These are phyloP conservation scores for Penicillium sp. DNA, from an alignment of 2,329 filamentous ascomycete species.

Conservation along the genomic window DNA sequence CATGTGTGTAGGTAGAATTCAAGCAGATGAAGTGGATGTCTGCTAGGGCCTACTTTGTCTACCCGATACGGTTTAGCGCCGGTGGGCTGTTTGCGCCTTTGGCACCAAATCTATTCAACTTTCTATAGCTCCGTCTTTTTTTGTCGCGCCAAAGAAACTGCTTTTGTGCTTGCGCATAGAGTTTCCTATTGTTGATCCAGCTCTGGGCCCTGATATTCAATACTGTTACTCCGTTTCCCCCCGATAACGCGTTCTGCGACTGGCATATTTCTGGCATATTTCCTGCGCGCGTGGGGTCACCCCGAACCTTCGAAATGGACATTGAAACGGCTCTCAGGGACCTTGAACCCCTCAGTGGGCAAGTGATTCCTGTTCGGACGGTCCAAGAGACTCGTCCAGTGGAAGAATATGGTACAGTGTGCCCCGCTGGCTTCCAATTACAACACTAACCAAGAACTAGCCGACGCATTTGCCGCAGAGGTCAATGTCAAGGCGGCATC, in stretches of 20 bases:
- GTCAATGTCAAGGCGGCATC: slow-evolving; percentile 48
- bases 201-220: too few relatives aligned
- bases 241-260: too few relatives aligned
- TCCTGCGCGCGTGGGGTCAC: background rate
- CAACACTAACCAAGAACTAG: slow-evolving; percentile 30
- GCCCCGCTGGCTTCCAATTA: background rate
- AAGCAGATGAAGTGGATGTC: too few relatives aligned
- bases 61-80: background rate
- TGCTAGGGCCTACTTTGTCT: too few relatives aligned
- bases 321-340: slow-evolving; percentile 23
- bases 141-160: background rate
- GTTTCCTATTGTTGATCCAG: background rate
- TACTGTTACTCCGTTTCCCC: too few relatives aligned
- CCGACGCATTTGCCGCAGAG: slow-evolving; percentile 46
- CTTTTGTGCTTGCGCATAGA: background rate
- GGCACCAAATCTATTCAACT: background rate
- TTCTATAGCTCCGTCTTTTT: slow-evolving; percentile 9
- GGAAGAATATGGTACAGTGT: slow-evolving; percentile 43
- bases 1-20: background rate
- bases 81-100: slow-evolving; percentile 6
- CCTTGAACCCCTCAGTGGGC: slow-evolving; percentile 34
- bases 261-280: too few relatives aligned
- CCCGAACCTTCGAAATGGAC: slow-evolving; percentile 21
- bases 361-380: slow-evolving; percentile 45
- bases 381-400: slow-evolving; percentile 45